phyloP scores from a whole-genome alignment of 768 basidiomycete species.

The Pleurotus sapidus region DNA sequence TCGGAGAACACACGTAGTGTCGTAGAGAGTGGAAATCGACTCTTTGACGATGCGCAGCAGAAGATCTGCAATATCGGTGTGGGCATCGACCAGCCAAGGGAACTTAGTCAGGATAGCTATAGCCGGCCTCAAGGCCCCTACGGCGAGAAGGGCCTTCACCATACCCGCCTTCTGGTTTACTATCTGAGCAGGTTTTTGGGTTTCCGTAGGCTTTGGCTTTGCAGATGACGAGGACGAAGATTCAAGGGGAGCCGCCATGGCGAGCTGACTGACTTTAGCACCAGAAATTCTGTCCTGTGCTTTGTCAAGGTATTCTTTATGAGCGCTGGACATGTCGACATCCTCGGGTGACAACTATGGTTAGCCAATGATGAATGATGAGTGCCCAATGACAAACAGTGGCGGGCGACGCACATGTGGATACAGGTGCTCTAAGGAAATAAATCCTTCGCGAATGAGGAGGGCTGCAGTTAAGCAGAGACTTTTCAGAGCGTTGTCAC shows the following conservation, averaged over 20 bases:
- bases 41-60: conserved; percentile 72
- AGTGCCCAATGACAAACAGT: neutral
- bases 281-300: conserved; percentile 63
- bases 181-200: conserved; percentile 35
- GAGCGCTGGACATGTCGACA: conserved; percentile 66
- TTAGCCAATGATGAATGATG: conserved; percentile 18
- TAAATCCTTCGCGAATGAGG: conserved; percentile 86
- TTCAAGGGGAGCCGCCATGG: conserved; percentile 83
- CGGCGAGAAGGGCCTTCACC: conserved; percentile 73
- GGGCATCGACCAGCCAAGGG: conserved; percentile 81
- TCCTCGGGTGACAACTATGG: conserved; percentile 72
- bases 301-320: conserved; percentile 61
- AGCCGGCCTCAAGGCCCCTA: conserved; percentile 81
- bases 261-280: conserved; percentile 73
- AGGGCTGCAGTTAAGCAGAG: conserved; percentile 83
- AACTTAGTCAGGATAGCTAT: conserved; percentile 77
- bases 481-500: conserved; percentile 63
- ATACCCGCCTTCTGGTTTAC: conserved; percentile 80
- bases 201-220: conserved; percentile 38
- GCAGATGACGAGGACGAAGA: conserved; percentile 29
- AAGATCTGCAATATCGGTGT: conserved; percentile 84
- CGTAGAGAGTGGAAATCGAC: conserved; percentile 71
- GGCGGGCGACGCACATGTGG: conserved; percentile 66
- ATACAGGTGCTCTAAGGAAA: conserved; percentile 85
- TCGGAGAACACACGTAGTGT: conserved; percentile 46